Percentiles rank a stretch among this genome's conserved stretches.
Conservation (phyloP, 805 yeast genomes). For the Kodamaea lidongshanica region DNA sequence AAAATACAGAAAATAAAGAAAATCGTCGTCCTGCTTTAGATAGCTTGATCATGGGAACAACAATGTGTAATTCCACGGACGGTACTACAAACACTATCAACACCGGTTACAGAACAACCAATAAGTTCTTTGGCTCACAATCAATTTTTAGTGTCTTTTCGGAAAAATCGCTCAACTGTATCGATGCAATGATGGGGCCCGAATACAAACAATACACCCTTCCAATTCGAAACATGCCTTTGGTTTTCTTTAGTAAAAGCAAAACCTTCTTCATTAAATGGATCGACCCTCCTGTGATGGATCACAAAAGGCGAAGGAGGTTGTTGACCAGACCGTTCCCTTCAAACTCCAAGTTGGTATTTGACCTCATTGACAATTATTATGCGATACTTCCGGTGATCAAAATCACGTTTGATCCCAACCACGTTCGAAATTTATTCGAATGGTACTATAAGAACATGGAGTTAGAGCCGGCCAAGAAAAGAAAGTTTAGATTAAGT, state of each 20-base stretch:
- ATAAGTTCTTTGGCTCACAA: conserved; percentile 31
- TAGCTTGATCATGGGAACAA: conserved; percentile 1
- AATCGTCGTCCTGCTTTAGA: background rate
- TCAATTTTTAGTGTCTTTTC: conserved; percentile 32
- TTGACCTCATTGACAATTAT: conserved; percentile 22
- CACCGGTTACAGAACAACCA: no score
- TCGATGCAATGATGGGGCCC: conserved; percentile 21
- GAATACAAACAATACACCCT: conserved; percentile 14
- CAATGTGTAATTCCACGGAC: conserved; percentile 4
- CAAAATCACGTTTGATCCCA: conserved; percentile 14
- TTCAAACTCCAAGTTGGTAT: conserved; percentile 16
- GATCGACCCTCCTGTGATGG: conserved; percentile 26
- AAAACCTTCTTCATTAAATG: conserved; percentile 18
- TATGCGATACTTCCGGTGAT: conserved; percentile 19
- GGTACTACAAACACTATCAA: no score
- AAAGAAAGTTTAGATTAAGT: conserved; percentile 19
- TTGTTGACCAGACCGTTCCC: conserved; percentile 21
- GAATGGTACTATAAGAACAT: conserved; percentile 17
- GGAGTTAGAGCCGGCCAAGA: conserved; percentile 5
- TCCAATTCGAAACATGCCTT: conserved; percentile 28
- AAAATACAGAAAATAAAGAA: background rate
- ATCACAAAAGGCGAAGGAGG: conserved; percentile 13
- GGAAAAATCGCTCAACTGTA: conserved; percentile 28
- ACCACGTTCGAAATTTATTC: conserved; percentile 18
- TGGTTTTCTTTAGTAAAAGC: conserved; percentile 15